phyloP scores from a whole-genome alignment of 179 eudicot genomes.

The Patellifolia procumbens region DNA sequence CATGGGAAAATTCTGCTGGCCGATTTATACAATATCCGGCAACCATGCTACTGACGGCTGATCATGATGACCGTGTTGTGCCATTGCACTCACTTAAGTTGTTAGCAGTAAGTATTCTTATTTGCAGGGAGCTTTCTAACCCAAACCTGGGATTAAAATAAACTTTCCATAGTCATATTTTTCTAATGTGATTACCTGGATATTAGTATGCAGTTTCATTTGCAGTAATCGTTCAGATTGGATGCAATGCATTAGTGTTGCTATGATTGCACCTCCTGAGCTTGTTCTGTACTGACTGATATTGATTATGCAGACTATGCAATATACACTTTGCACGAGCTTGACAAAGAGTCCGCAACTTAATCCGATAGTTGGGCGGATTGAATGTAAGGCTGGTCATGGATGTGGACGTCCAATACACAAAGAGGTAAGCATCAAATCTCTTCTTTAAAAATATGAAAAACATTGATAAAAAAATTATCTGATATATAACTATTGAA shows the following conservation, averaged over 20 bases:
- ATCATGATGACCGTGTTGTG: constrained; percentile 95
- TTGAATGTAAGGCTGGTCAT: constrained; percentile 86
- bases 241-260: too few relatives aligned
- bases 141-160: background rate
- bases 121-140: background rate
- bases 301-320: constrained; percentile 60
- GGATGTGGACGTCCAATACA: constrained; percentile 83
- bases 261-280: too few relatives aligned
- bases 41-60: constrained; percentile 88
- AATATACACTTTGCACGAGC: constrained; percentile 74
- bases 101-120: constrained; percentile 58
- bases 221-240: too few relatives aligned
- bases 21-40: constrained; percentile 66
- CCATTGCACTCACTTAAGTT: constrained; percentile 87
- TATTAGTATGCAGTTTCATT: background rate
- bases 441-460: too few relatives aligned
- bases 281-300: background rate
- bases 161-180: background rate
- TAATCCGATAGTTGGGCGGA: constrained; percentile 76
- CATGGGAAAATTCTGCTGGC: constrained; percentile 66
- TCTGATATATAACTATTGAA: too few relatives aligned
- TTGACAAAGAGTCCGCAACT: constrained; percentile 74
- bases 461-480: too few relatives aligned
- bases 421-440: constrained; percentile 50
- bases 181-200: background rate